A percentile compares a stretch with the other conserved stretches of the same genome.
These are phyloP conservation scores for Vitis cinerea DNA, from an alignment of 164 flowering plant genomes.

Conservation along the genomic window DNA sequence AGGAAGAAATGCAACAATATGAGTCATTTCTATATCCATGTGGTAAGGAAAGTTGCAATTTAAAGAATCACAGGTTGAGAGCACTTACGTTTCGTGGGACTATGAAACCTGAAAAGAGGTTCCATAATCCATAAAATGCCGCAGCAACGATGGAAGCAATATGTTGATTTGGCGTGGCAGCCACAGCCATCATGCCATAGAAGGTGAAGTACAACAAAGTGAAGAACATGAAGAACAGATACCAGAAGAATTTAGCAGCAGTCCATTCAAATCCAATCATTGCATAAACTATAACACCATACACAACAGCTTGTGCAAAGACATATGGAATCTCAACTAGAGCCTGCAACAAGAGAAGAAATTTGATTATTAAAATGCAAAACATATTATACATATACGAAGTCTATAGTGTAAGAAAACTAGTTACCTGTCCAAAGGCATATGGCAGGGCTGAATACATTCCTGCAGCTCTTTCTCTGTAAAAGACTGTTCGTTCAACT, in stretches of 20 bases:
- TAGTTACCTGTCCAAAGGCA: constrained; percentile 40
- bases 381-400: background rate
- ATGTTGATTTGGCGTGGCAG: constrained; percentile 35
- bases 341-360: constrained; percentile 22
- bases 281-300: constrained; percentile 35
- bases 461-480: constrained; percentile 47
- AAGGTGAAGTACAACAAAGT: constrained; percentile 39
- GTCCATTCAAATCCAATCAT: constrained; percentile 50
- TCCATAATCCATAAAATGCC: constrained; percentile 34
- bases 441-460: constrained; percentile 50
- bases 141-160: constrained; percentile 24
- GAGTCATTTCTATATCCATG: background rate
- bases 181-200: constrained; percentile 49
- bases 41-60: background rate
- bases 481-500: constrained; percentile 45
- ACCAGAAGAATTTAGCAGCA: constrained; percentile 35
- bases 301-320: constrained; percentile 28
- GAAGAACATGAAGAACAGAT: constrained; percentile 40
- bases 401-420: background rate
- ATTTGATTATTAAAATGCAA: background rate
- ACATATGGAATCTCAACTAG: constrained; percentile 40
- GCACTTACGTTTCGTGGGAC: constrained; percentile 26
- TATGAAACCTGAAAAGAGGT: constrained; percentile 29
- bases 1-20: background rate
- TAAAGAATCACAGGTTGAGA: background rate